phyloP scores from a whole-genome alignment of 805 yeast species.

The Sporopachydermia lactativora region DNA sequence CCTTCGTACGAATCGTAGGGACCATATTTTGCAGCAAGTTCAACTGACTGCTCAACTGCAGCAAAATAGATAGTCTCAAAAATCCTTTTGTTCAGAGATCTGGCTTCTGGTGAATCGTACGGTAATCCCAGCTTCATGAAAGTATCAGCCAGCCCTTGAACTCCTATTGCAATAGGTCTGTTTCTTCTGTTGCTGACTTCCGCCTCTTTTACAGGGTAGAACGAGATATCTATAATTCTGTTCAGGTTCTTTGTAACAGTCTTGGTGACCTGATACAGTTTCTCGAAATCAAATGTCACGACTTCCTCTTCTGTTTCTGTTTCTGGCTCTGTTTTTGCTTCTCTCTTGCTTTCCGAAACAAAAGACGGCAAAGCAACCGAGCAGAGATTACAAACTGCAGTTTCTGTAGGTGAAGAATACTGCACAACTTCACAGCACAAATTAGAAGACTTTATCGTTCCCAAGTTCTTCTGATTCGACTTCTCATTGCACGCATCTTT shows the following conservation, averaged over 20 bases:
- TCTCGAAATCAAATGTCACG: constrained; percentile 51
- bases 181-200: constrained; percentile 62
- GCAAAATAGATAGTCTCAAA: constrained; percentile 95
- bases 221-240: constrained; percentile 69
- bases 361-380: constrained; percentile 81
- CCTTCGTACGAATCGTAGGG: constrained; percentile 63
- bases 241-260: constrained; percentile 69
- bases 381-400: constrained; percentile 91
- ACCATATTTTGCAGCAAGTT: constrained; percentile 59
- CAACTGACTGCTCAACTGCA: constrained; percentile 76
- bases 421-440: constrained; percentile 91
- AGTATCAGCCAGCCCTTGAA: constrained; percentile 92
- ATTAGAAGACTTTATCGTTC: constrained; percentile 89
- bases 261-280: constrained; percentile 64
- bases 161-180: constrained; percentile 94
- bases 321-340: constrained; percentile 32
- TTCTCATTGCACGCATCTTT: constrained; percentile 84
- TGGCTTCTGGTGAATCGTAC: constrained; percentile 74
- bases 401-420: constrained; percentile 82
- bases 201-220: constrained; percentile 75
- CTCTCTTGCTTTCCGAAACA: constrained; percentile 28
- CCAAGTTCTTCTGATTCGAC: constrained; percentile 84
- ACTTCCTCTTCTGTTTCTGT: constrained; percentile 31
- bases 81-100: constrained; percentile 61
- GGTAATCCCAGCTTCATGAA: constrained; percentile 72